Evolutionary conservation across 2,329 filamentous ascomycete species (phyloP), one percentile per base, ranked within the genome.

Genomic region (Elsinoe batatas): DNA sequence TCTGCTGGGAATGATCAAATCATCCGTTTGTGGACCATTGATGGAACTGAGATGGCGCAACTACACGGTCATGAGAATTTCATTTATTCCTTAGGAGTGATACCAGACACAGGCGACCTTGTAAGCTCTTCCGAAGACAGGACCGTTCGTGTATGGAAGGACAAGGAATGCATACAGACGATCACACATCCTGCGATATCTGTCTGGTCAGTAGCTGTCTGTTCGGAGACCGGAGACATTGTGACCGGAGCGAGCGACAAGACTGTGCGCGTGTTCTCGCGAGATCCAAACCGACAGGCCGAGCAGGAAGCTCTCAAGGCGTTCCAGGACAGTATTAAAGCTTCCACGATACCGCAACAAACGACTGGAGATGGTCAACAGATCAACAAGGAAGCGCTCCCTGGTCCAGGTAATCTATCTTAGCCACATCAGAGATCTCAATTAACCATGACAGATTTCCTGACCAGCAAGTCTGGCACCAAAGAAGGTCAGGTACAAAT

Each of bases 141-240:
- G n/a, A 96, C 93, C 0, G 82, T 95, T 33, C 81, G 89, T 53
- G 76, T 98, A 67, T 98, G 94, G 93, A 84, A 80, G 62, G 87
- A 85, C 43, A 80, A 76, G 12, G 79, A 90, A 56, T 97, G 91
- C 67, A 73, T 95, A 44, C 93, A 98, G 70, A 96, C 91, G 37
- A 97, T 98, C 61, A 96, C 91, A 1, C 90, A 96, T 65, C 93
- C 93, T 10, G 93, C 93, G 8, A 94, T 97, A 56, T 97, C 91
- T 0, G 91, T 98, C 4, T 98, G 93, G 93, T 79, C 82, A 12
- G 89, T 98, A 15, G 87, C 90, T n/a, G 87, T 81, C 10, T 93
- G 88, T 65, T 67, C 78, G 0, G 82, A 88, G 59, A 94, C 81
- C 47, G 91, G 93, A 18, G 94, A 98, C 64, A 91, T 98, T 58